phyloP scores from a whole-genome alignment of 495 filamentous ascomycete species.

The Parachaetomium inaequale region DNA sequence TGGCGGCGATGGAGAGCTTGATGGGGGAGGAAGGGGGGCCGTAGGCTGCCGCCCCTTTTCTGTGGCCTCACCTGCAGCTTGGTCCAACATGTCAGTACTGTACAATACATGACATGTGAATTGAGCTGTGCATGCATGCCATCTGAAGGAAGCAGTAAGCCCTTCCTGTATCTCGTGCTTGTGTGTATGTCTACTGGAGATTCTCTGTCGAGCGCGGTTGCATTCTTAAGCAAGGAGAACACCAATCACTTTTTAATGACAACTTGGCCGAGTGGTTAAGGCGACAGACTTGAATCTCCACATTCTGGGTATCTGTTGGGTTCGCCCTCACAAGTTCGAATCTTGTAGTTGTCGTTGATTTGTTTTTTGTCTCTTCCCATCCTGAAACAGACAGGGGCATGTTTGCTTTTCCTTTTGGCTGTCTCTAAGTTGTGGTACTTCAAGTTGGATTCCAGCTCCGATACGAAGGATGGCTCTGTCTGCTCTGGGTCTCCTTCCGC shows the following conservation, averaged over 20 bases:
- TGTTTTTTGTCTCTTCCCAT: neutral
- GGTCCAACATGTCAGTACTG: no score
- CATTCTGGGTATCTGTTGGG: conserved; percentile 28
- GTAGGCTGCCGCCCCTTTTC: no score
- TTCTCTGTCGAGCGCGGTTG: neutral
- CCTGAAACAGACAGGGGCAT: neutral
- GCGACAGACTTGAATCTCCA: conserved; percentile 31
- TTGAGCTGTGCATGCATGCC: no score
- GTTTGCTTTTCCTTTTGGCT: neutral
- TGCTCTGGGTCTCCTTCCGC: neutral
- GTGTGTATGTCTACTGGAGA: neutral
- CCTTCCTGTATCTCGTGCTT: no score
- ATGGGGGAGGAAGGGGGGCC: neutral
- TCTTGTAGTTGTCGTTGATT: conserved; percentile 24
- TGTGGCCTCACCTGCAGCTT: no score
- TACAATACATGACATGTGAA: no score
- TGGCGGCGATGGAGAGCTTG: conserved; percentile 17
- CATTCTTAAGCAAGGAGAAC: neutral
- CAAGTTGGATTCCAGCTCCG: no score
- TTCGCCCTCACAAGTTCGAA: conserved; percentile 32
- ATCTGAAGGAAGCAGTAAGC: no score
- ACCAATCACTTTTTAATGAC: conserved; percentile 11
- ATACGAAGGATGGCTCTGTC: neutral
- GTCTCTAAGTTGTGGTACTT: neutral
- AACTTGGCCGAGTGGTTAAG: conserved; percentile 33